Percentiles rank a stretch among this genome's conserved stretches.
Conservation (phyloP, 257 asterid species). For the Galeopsis tetrahit region DNA sequence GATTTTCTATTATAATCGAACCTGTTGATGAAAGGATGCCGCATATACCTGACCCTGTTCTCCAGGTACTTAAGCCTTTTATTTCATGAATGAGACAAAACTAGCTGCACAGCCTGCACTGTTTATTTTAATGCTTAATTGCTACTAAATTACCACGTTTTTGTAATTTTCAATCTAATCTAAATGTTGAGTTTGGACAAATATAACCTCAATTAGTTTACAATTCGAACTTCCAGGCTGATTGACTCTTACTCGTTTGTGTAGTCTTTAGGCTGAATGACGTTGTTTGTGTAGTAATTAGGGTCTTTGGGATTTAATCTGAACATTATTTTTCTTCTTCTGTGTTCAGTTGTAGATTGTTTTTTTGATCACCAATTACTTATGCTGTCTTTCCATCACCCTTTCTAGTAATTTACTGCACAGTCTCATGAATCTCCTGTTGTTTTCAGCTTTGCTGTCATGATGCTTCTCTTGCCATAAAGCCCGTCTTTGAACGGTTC, state of each 20-base stretch:
- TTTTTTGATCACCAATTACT: conserved; percentile 13
- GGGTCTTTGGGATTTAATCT: not conserved
- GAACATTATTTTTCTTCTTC: not conserved
- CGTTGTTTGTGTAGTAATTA: not conserved
- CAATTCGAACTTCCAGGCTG: too few relatives aligned
- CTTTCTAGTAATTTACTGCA: conserved; percentile 5
- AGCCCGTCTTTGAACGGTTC: conserved; percentile 96
- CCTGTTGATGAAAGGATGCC: conserved; percentile 99
- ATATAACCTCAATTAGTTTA: too few relatives aligned
- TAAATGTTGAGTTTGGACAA: too few relatives aligned
- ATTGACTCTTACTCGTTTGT: too few relatives aligned
- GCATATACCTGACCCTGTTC: conserved; percentile 95
- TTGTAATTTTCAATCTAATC: too few relatives aligned
- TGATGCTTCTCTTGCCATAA: conserved; percentile 98
- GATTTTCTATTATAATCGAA: conserved; percentile 94
- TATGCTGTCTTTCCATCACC: conserved; percentile 11
- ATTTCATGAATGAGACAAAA: not conserved
- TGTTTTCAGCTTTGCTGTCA: conserved; percentile 90
- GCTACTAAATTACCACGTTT: too few relatives aligned
- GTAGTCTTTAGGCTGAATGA: too few relatives aligned
- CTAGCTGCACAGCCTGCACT: not conserved
- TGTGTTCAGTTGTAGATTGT: conserved; percentile 7
- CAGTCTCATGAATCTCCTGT: conserved; percentile 27
- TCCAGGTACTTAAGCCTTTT: conserved; percentile 60
- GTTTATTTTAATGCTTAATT: too few relatives aligned